phyloP scores from a whole-genome alignment of 768 basidiomycete genomes.

The Crepidotus variabilis region DNA sequence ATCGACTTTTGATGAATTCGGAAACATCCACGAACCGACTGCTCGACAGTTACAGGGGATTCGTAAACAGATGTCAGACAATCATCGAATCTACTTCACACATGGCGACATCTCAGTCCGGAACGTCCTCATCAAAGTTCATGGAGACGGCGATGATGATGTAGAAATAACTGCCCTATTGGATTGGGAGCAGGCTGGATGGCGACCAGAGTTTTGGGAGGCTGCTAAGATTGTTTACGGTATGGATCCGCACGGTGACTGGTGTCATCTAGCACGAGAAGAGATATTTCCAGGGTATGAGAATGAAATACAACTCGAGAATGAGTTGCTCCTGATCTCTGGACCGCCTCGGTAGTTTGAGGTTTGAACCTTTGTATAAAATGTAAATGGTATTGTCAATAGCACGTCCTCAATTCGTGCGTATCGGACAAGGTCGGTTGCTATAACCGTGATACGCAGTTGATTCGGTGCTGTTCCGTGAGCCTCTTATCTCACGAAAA shows the following conservation, averaged over 20 bases:
- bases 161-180: constrained; percentile 2
- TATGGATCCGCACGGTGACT: not conserved
- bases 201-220: constrained; percentile 12
- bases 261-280: not conserved
- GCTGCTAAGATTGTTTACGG: not conserved
- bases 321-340: not conserved
- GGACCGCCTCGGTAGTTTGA: not conserved
- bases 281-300: not conserved
- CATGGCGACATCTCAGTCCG: not conserved
- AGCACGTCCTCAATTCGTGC: too few relatives aligned
- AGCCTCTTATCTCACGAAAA: too few relatives aligned
- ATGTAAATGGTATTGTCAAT: too few relatives aligned
- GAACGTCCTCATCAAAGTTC: constrained; percentile 4
- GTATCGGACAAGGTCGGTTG: too few relatives aligned
- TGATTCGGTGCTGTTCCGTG: too few relatives aligned
- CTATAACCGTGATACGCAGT: too few relatives aligned
- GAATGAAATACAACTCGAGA: not conserved
- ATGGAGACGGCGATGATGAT: constrained; percentile 5
- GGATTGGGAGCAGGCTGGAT: constrained; percentile 11
- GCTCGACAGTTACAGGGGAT: not conserved
- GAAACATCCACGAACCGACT: not conserved
- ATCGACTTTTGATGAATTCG: not conserved
- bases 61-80: not conserved
- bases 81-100: constrained; percentile 2
- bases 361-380: not conserved